These are phyloP conservation scores for Trichophyton mentagrophytes DNA, from an alignment of 2,329 filamentous ascomycete species.

Conservation along the genomic window DNA sequence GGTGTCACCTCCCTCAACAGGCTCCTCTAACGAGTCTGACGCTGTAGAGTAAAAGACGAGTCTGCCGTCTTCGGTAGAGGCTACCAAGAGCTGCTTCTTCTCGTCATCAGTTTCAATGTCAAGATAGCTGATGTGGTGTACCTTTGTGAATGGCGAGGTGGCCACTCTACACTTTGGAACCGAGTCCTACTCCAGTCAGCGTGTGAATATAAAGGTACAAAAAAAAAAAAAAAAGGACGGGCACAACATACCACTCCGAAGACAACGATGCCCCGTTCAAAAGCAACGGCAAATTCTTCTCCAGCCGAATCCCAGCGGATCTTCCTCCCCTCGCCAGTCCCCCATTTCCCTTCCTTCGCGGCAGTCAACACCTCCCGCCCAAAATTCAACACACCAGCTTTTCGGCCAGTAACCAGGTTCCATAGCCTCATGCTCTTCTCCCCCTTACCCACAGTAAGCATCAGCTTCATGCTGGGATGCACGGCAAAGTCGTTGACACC, in stretches of 20 bases:
- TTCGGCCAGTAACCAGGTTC: constrained; percentile 94
- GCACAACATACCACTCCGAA: constrained; percentile 55
- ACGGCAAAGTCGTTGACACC: constrained; percentile 92
- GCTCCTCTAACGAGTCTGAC: constrained; percentile 16
- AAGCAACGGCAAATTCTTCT: constrained; percentile 78
- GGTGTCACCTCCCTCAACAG: constrained; percentile 35
- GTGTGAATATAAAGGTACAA: neutral
- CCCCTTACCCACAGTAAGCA: constrained; percentile 82
- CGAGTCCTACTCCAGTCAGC: constrained; percentile 45
- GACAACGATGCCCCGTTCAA: constrained; percentile 71
- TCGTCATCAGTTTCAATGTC: constrained; percentile 31
- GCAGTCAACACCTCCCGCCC: constrained; percentile 57
- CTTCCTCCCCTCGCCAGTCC: constrained; percentile 66
- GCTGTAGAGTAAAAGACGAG: constrained; percentile 57
- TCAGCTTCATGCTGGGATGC: constrained; percentile 90
- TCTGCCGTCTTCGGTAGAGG: constrained; percentile 83
- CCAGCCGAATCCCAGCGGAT: constrained; percentile 67
- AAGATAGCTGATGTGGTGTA: constrained; percentile 71
- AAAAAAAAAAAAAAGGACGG: neutral
- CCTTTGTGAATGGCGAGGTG: constrained; percentile 57
- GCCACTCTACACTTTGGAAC: constrained; percentile 63
- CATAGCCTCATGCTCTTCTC: constrained; percentile 87
- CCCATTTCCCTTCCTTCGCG: constrained; percentile 62
- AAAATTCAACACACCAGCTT: constrained; percentile 85
- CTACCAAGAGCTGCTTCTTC: constrained; percentile 44